A percentile compares a stretch with the other conserved stretches of the same genome.
Evolutionary conservation across 2,329 filamentous ascomycete genomes (phyloP).

Genomic region (Aspergillus sp.): DNA sequence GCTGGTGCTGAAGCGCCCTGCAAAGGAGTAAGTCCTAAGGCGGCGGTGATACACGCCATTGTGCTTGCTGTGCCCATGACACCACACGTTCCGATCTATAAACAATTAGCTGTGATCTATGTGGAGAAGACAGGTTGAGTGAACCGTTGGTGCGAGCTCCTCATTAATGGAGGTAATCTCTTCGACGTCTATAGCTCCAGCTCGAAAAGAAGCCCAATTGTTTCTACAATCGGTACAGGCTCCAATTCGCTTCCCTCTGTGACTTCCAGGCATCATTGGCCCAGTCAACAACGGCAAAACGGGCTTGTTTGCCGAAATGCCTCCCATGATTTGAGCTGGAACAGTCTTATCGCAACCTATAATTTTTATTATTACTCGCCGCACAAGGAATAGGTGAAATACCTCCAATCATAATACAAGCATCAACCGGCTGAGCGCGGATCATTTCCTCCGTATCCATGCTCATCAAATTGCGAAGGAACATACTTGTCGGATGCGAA

Average conservation of each 20-base stretch:
- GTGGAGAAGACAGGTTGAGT: conserved; percentile 18
- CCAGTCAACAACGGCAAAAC: conserved; percentile 69
- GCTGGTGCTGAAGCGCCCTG: conserved; percentile 56
- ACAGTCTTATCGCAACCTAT: conserved; percentile 73
- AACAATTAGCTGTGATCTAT: neutral
- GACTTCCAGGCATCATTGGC: conserved; percentile 73
- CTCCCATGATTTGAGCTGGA: conserved; percentile 73
- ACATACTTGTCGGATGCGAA: conserved; percentile 72
- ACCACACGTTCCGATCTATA: conserved; percentile 53
- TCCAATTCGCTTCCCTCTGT: conserved; percentile 64
- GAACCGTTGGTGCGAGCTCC: conserved; percentile 69
- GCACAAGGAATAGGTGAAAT: neutral
- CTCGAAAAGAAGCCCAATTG: conserved; percentile 71
- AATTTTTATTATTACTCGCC: no score
- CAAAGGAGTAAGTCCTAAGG: conserved; percentile 55
- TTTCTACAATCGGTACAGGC: conserved; percentile 74
- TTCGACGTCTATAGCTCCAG: conserved; percentile 68
- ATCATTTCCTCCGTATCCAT: conserved; percentile 83
- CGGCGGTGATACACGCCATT: conserved; percentile 57
- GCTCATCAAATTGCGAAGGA: conserved; percentile 70
- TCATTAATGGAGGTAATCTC: conserved; percentile 71
- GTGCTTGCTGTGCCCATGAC: conserved; percentile 61
- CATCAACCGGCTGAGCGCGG: conserved; percentile 68
- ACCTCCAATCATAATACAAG: conserved; percentile 68
- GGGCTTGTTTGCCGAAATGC: conserved; percentile 72